Evolutionary conservation across 306 rosid species (phyloP).

Genomic region (Malus sylvestris): DNA sequence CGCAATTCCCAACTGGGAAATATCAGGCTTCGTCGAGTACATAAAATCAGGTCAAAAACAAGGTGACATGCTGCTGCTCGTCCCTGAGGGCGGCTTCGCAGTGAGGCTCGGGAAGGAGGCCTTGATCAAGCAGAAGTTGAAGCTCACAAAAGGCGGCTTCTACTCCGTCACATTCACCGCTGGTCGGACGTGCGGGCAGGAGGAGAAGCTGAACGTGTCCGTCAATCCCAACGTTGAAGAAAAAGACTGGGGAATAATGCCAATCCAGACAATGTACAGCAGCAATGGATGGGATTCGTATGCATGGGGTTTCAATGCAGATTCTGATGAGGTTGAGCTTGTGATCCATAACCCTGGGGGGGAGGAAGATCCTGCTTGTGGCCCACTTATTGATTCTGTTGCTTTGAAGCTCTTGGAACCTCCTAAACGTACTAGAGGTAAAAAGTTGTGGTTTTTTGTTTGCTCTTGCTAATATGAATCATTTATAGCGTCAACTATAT

Average conservation of each 20-base stretch:
- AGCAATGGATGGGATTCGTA: constrained; percentile 79
- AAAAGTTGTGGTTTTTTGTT: neutral
- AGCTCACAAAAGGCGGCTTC: constrained; percentile 31
- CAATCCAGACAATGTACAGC: constrained; percentile 70
- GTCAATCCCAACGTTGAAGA: constrained; percentile 43
- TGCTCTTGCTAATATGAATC: neutral
- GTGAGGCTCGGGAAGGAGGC: constrained; percentile 80
- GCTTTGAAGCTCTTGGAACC: constrained; percentile 50
- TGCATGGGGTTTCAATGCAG: constrained; percentile 54
- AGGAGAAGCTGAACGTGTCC: constrained; percentile 56
- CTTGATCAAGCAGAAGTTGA: constrained; percentile 51
- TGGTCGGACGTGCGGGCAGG: constrained; percentile 73
- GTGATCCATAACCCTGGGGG: constrained; percentile 55
- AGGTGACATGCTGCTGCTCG: constrained; percentile 71
- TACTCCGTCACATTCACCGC: constrained; percentile 70
- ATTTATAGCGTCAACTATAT: neutral
- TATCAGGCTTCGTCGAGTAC: constrained; percentile 61
- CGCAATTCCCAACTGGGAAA: constrained; percentile 61
- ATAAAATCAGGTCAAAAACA: constrained; percentile 72
- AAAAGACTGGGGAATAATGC: constrained; percentile 52
- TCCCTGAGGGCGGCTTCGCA: constrained; percentile 60
- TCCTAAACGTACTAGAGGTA: constrained; percentile 54
- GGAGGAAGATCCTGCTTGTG: constrained; percentile 75
- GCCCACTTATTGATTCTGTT: constrained; percentile 70
- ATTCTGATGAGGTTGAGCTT: constrained; percentile 30